Percentiles rank a stretch among this genome's conserved stretches.
phyloP scores from a whole-genome alignment of 768 basidiomycete genomes.

The Xerocomellus dryophilus region DNA sequence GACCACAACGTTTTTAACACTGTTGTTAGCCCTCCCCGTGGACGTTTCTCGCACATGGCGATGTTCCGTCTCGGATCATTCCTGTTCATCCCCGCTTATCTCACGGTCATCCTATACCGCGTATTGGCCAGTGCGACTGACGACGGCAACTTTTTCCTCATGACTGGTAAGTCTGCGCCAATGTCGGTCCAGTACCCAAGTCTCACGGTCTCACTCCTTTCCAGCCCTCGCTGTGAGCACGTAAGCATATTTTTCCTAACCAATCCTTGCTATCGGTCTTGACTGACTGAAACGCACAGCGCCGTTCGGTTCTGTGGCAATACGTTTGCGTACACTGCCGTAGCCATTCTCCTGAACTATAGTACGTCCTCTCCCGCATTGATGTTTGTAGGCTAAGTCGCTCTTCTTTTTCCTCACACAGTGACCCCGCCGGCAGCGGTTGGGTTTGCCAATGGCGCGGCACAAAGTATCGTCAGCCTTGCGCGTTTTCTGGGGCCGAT shows the following conservation, averaged over 20 bases:
- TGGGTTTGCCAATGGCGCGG: constrained; percentile 91
- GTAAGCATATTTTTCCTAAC: constrained; percentile 42
- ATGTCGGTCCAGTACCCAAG: neutral
- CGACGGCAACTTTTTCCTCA: constrained; percentile 74
- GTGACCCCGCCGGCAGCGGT: constrained; percentile 90
- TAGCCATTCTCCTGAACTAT: constrained; percentile 85
- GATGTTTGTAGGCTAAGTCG: neutral
- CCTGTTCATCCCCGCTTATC: constrained; percentile 87
- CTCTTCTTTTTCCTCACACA: constrained; percentile 26
- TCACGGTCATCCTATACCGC: constrained; percentile 73
- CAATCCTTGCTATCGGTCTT: neutral
- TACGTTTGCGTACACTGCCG: constrained; percentile 87
- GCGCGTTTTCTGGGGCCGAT: constrained; percentile 89
- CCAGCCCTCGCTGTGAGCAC: constrained; percentile 76
- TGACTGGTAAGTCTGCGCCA: constrained; percentile 57
- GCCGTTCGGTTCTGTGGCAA: constrained; percentile 84
- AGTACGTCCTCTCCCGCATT: constrained; percentile 42
- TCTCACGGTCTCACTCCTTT: constrained; percentile 4
- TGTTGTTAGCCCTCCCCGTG: constrained; percentile 63
- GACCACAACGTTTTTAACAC: constrained; percentile 2
- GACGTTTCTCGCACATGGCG: constrained; percentile 77
- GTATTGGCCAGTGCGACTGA: constrained; percentile 64
- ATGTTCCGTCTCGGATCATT: constrained; percentile 89
- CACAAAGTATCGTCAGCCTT: constrained; percentile 92
- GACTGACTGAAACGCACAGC: constrained; percentile 37